Conservation (phyloP, 768 basidiomycete genomes). For the Gelatoporia subvermispora region DNA sequence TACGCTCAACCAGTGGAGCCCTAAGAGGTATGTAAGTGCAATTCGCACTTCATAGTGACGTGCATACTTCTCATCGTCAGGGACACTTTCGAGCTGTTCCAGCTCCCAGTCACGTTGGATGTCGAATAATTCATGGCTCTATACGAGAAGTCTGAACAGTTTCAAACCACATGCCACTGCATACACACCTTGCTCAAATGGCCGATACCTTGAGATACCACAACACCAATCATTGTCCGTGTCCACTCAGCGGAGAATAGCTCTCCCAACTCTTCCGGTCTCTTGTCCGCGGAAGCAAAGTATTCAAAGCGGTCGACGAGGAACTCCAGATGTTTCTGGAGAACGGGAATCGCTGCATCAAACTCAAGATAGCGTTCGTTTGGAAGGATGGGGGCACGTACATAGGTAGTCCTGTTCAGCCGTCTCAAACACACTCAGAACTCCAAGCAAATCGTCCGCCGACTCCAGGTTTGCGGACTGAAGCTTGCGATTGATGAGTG, state of each 20-base stretch:
- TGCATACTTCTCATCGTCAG: constrained; percentile 42
- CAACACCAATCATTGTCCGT: constrained; percentile 44
- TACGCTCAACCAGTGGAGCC: constrained; percentile 39
- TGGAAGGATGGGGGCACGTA: constrained; percentile 35
- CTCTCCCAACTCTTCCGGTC: constrained; percentile 49
- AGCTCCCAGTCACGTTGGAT: constrained; percentile 71
- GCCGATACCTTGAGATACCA: constrained; percentile 49
- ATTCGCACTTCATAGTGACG: no score
- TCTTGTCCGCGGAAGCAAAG: constrained; percentile 29
- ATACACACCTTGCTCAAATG: constrained; percentile 60
- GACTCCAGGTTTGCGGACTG: constrained; percentile 47
- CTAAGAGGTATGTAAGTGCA: constrained; percentile 26
- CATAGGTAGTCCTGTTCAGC: constrained; percentile 80
- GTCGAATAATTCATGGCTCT: constrained; percentile 76
- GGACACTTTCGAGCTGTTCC: constrained; percentile 48
- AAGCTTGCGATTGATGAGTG: constrained; percentile 54
- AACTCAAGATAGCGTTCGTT: constrained; percentile 2
- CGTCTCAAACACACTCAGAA: constrained; percentile 56
- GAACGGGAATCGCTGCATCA: constrained; percentile 62
- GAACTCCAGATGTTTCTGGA: constrained; percentile 65
- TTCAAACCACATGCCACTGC: neutral
- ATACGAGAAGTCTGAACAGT: neutral
- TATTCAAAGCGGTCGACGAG: constrained; percentile 37
- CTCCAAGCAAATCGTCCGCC: constrained; percentile 43
- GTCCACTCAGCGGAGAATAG: constrained; percentile 63